A percentile compares a stretch with the other conserved stretches of the same genome.
Conservation (phyloP, 192 early-diverging fungal genomes). For the Coemansia sp. region DNA sequence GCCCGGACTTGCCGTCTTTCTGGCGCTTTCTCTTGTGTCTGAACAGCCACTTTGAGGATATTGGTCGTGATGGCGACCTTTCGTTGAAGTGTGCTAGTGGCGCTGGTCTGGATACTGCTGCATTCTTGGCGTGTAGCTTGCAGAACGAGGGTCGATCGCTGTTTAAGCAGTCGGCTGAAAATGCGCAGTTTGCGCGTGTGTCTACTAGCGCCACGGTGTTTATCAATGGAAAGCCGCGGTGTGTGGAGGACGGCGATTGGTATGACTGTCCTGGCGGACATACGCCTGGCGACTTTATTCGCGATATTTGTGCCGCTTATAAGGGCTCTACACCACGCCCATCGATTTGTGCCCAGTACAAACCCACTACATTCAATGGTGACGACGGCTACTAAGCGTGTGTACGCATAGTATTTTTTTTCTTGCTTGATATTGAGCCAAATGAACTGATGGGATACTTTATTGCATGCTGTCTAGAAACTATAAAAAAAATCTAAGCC, state of each 20-base stretch:
- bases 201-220: constrained; percentile 63
- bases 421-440: not conserved
- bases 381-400: not conserved
- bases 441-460: not conserved
- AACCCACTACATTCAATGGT: not conserved
- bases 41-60: constrained; percentile 23
- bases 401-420: not conserved
- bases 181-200: constrained; percentile 55
- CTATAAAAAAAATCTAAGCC: too few relatives aligned
- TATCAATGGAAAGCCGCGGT: constrained; percentile 60
- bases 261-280: constrained; percentile 40
- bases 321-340: constrained; percentile 31
- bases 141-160: constrained; percentile 48
- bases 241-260: constrained; percentile 67
- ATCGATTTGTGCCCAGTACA: constrained; percentile 43
- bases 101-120: constrained; percentile 49
- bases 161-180: constrained; percentile 54
- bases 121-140: constrained; percentile 45
- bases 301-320: constrained; percentile 52
- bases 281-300: constrained; percentile 39
- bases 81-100: constrained; percentile 39
- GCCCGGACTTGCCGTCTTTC: constrained; percentile 31
- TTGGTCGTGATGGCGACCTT: constrained; percentile 31
- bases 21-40: constrained; percentile 49
- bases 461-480: too few relatives aligned